Base-by-base conservation (phyloP, 305 asterid species). In the Fraxinus angustifolia region DNA sequence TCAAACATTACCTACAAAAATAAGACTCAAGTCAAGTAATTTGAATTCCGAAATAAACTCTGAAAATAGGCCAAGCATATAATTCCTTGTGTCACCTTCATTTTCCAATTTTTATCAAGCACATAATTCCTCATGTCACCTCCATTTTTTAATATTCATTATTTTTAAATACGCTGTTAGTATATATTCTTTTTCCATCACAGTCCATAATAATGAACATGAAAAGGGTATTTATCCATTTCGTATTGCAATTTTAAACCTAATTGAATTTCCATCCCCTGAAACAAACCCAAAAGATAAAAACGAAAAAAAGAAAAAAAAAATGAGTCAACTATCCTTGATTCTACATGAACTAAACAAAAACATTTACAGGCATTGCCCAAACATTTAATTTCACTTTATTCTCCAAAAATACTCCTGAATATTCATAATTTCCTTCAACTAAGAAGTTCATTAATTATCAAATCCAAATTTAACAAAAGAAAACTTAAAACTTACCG, bases 1-100 rank as follows among this genome's bases (percentile, higher is more conserved):
- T 77, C 83, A 78, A 88, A 82, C 67, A 78, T 67, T 23, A 80
- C 85, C 92, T 88, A 30, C 85, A 79, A 79, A 74, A 30, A 73
- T 65, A 73, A 53, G 8, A 75, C 42, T 84, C 74, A 35, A 62
- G 73, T 82, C 67, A 19, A 62, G 67, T 33, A 71, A 14, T 14
- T 30, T 2, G 5, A 35, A 79, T 56, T 56, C 16, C 67, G 42
- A 42, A 76, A 31, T 31, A 7, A 80, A 73, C 12, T 60, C 78
- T 35, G 23, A 28, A 53, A 19, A 36, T 36, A 36, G 19, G 68
- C 68, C 68, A 58, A 58, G 68, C 28, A n/a, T 23, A 58, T 17
- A 58, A 58, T 58, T 19, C 30, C 80, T 78, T 76, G 28, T 38
- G 17, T 3, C 72, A 62, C 33, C 72, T 58, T 19, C 68, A 5